Evolutionary conservation across 148 eudicot genomes (phyloP), one percentile per base, ranked within the genome.

Genomic region (Salicornia ramosissima): DNA sequence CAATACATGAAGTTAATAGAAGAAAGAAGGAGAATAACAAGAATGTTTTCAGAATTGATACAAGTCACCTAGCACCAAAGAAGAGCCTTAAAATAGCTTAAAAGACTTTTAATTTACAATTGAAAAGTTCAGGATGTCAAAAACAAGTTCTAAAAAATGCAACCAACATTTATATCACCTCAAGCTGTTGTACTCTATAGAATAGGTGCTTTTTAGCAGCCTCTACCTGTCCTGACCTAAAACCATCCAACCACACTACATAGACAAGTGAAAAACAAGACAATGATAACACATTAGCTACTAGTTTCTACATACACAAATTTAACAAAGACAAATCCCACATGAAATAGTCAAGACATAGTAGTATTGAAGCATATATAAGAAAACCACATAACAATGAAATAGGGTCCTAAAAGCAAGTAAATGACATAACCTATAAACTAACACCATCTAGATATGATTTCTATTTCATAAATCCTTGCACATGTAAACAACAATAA

Each of bases 181-280:
- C 90, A 4, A 87, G 86, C 24, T 70, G 83, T 34, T 77, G 75
- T n/a, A 92, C 96, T 0, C 69, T 78, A 70, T 80, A 76, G 66
- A 69, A 86, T 33, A 92, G 80, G 82, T 92, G 90, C 75, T 75
- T 80, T 74, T 87, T 81, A 30, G 97, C 89, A 86, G 72, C 83
- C 67, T 92, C 96, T 80, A 83, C 80, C 80, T 87, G 88, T 54
- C 97, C 97, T 79, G 89, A 76, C 74, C 97, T 91, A n/a, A n/a
- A n/a, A n/a, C n/a, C n/a, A n/a, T n/a, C n/a, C n/a, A n/a, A n/a
- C n/a, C n/a, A n/a, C n/a, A 39, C 42, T 39, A 39, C 50, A 69
- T 71, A 49, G 24, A 68, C 31, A 65, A 52, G 33, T 46, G 51
- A 42, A 8, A 52, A 2, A 19, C 9, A 24, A 25, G 31, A 42